Base-by-base conservation (phyloP, 352 stramenopile genomes). In the Blastocystis sp. region DNA sequence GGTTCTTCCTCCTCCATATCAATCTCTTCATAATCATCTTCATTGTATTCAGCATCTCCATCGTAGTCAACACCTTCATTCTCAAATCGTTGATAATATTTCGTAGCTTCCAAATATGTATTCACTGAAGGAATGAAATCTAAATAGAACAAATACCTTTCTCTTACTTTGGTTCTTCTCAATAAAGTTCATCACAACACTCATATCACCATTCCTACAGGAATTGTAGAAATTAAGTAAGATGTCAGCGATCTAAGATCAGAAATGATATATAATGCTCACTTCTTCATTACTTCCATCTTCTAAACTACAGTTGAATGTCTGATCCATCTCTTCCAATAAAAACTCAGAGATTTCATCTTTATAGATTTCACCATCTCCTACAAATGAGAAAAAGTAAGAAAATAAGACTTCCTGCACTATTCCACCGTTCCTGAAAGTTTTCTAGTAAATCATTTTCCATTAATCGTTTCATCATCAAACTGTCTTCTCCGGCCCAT, bases 401-500 rank as follows among this genome's bases (percentile, higher is more conserved):
- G 17, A 44, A 30, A 6, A 59, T 33, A 4, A 22, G n/a, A 81
- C 70, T 81, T 81, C 70, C 70, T n/a, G 9, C 9, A 13, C 13
- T 54, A 64, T 81, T 81, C 70, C 70, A 81, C 22, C 70, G 70
- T 40, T 81, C 70, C 24, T 81, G 70, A 4, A 81, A 22, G 54
- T 81, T 81, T 24, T 42, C 54, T 6, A 81, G 44, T 35, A 81
- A 64, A 64, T 81, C 70, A 44, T 81, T 81, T 81, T 81, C 70
- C 70, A 81, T 81, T 44, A 81, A 27, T 9, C 70, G 70, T 37
- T 81, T 81, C 70, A 81, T 81, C 70, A 81, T 81, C 7, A 81
- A 33, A 64, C 70, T 81, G 27, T 81, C 70, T 17, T 37, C 44
- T 64, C 70, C 70, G 19, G 70, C 70, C 70, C 70, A 81, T 24